Conservation (phyloP, 495 filamentous ascomycete species). For the Aspergillus sclerotiicarbonarius region DNA sequence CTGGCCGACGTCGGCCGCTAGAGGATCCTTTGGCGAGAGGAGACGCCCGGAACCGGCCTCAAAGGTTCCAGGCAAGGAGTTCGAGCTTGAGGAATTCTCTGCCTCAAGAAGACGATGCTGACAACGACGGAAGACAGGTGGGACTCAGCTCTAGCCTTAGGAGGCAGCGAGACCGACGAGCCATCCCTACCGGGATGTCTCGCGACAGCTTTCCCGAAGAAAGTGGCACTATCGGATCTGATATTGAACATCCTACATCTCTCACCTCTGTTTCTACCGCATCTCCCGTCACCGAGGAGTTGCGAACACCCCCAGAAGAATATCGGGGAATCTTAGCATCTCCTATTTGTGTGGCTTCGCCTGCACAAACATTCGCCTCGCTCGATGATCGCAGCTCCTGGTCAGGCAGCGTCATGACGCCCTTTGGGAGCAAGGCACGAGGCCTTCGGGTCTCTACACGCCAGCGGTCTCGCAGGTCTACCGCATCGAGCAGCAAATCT, state of each 20-base stretch:
- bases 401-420: slow-evolving; percentile 40
- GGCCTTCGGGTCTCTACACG: slow-evolving; percentile 38
- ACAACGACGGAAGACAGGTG: slow-evolving; percentile 12
- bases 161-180: slow-evolving; percentile 23
- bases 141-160: slow-evolving; percentile 26
- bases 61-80: slow-evolving; percentile 37
- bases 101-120: slow-evolving; percentile 33
- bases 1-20: slow-evolving; percentile 33
- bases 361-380: slow-evolving; percentile 41
- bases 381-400: slow-evolving; percentile 50
- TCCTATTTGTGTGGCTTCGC: slow-evolving; percentile 49
- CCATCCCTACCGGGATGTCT: slow-evolving; percentile 29
- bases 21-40: slow-evolving; percentile 41
- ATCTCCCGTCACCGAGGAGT: slow-evolving; percentile 52
- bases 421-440: slow-evolving; percentile 45
- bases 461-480: slow-evolving; percentile 46
- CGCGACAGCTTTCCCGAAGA: slow-evolving; percentile 20
- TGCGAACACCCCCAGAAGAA: slow-evolving; percentile 50
- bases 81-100: slow-evolving; percentile 43
- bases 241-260: slow-evolving; percentile 51
- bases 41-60: slow-evolving; percentile 25
- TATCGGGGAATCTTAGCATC: slow-evolving; percentile 51
- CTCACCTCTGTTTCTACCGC: slow-evolving; percentile 59
- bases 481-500: slow-evolving; percentile 47
- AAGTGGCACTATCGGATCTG: slow-evolving; percentile 22